Conservation (phyloP, 2,329 filamentous ascomycete genomes). For the Helotiales sp. region DNA sequence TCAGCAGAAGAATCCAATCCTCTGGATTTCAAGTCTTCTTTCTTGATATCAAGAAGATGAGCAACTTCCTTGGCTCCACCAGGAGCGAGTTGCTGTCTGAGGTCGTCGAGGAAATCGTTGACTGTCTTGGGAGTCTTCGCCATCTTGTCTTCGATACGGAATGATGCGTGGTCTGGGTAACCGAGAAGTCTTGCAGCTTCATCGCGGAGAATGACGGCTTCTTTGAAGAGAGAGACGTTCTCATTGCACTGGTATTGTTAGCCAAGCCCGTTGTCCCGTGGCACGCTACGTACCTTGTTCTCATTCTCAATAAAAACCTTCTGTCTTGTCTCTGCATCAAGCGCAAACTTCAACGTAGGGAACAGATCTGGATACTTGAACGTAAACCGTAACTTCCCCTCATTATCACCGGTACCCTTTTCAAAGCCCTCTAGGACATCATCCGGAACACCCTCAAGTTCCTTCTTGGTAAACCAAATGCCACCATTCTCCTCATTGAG, state of each 20-base stretch:
- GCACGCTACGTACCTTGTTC: conserved; percentile 65
- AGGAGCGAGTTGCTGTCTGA: conserved; percentile 68
- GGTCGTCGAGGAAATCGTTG: conserved; percentile 72
- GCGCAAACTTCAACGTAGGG: conserved; percentile 77
- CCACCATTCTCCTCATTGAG: conserved; percentile 84
- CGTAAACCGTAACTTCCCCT: conserved; percentile 74
- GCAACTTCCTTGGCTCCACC: conserved; percentile 74
- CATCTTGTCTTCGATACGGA: conserved; percentile 84
- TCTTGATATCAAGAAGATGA: conserved; percentile 75
- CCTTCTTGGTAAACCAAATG: conserved; percentile 75
- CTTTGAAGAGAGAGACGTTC: conserved; percentile 75
- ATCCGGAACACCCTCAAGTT: conserved; percentile 75
- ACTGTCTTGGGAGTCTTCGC: conserved; percentile 77
- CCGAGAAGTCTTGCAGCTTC: conserved; percentile 78
- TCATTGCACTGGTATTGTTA: conserved; percentile 58
- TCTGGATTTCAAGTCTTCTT: conserved; percentile 66
- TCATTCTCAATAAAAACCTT: conserved; percentile 76
- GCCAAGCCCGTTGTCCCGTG: no score
- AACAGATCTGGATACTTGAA: conserved; percentile 88
- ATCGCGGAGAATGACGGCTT: conserved; percentile 75
- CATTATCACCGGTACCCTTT: conserved; percentile 73
- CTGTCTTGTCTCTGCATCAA: conserved; percentile 69
- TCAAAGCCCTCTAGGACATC: conserved; percentile 71
- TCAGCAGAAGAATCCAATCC: conserved; percentile 60
- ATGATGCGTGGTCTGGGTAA: conserved; percentile 76